Conservation (phyloP, 495 filamentous ascomycete species). For the Xylaria acuta region DNA sequence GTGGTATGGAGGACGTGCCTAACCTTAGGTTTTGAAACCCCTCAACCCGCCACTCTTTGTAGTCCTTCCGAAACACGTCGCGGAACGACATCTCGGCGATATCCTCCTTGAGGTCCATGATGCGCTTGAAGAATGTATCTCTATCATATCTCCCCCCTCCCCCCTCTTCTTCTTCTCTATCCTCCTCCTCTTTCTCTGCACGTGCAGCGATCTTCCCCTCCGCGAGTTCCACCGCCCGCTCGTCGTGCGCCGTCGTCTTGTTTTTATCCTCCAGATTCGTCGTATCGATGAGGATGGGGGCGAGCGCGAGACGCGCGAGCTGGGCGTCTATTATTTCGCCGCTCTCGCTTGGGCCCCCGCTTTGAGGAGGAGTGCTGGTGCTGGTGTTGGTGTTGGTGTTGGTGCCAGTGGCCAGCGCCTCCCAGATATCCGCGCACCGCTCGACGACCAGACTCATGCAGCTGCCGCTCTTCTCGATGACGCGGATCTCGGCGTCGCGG, state of each 20-base stretch:
- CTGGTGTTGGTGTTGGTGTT: too few species aligned
- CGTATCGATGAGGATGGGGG: constrained; percentile 86
- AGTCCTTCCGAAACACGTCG: constrained; percentile 88
- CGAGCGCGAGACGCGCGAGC: constrained; percentile 77
- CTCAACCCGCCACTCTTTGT: constrained; percentile 86
- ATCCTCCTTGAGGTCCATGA: constrained; percentile 73
- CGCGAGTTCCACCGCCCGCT: constrained; percentile 67
- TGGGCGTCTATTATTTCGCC: constrained; percentile 53
- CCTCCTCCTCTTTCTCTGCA: neutral
- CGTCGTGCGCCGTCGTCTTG: constrained; percentile 78
- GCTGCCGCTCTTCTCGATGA: constrained; percentile 75
- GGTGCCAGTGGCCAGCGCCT: constrained; percentile 38
- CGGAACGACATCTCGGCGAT: constrained; percentile 68
- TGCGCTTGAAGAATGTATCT: constrained; percentile 63
- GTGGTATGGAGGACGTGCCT: constrained; percentile 78
- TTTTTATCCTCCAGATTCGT: constrained; percentile 68
- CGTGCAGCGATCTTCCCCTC: constrained; percentile 47
- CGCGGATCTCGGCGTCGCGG: constrained; percentile 56
- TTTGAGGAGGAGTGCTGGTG: neutral
- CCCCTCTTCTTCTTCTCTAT: constrained; percentile 15
- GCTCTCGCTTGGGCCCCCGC: too few species aligned
- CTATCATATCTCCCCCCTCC: constrained; percentile 54
- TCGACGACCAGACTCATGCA: constrained; percentile 80
- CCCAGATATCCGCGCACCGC: constrained; percentile 66
- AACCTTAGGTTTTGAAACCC: constrained; percentile 63